Conservation (phyloP, 352 stramenopile genomes). For the Phytophthora melonis region DNA sequence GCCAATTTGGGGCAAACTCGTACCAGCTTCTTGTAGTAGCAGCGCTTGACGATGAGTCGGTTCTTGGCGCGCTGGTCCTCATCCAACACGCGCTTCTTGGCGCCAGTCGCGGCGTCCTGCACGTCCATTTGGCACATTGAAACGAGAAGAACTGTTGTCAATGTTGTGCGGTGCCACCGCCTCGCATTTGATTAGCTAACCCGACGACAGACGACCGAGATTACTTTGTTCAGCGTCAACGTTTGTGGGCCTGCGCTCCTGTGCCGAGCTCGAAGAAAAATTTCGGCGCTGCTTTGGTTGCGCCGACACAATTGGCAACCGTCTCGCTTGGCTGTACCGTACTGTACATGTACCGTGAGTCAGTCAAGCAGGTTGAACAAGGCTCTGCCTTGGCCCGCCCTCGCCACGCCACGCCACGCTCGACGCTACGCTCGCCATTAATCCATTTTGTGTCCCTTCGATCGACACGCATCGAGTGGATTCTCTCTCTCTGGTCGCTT, state of each 20-base stretch:
- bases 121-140: conserved; percentile 32
- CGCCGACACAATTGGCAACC: conserved; percentile 20
- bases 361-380: conserved; percentile 25
- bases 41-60: conserved; percentile 71
- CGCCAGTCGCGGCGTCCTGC: not conserved
- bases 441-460: conserved; percentile 32
- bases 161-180: conserved; percentile 18
- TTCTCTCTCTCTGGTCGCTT: conserved; percentile 20
- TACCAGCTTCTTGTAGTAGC: conserved; percentile 82
- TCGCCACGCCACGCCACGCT: conserved; percentile 1
- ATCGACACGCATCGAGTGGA: conserved; percentile 34
- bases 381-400: conserved; percentile 3
- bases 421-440: conserved; percentile 20
- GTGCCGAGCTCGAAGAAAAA: conserved; percentile 30
- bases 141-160: not conserved
- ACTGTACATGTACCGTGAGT: no score
- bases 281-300: conserved; percentile 14
- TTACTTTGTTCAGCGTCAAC: conserved; percentile 32
- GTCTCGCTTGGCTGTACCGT: not conserved
- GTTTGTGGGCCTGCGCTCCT: not conserved
- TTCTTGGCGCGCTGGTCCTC: conserved; percentile 57
- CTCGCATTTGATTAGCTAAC: conserved; percentile 28
- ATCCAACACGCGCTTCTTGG: conserved; percentile 31
- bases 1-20: not conserved
- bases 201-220: conserved; percentile 19